These are phyloP conservation scores for Ganoderma leucocontextum DNA, from an alignment of 1,284 basidiomycete genomes.

Conservation along the genomic window DNA sequence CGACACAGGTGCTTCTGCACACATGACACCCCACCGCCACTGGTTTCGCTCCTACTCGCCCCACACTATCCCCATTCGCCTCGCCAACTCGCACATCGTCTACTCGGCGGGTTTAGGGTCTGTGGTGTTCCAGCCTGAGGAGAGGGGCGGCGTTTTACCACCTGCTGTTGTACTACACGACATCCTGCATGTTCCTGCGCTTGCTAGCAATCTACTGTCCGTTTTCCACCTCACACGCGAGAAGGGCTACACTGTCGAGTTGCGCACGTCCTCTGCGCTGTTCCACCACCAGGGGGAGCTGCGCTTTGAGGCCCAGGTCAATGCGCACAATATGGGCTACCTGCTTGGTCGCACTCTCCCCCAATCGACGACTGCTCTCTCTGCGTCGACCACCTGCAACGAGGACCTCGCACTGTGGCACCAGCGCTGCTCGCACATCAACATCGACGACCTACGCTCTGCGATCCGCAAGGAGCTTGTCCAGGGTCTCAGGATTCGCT, in stretches of 20 bases:
- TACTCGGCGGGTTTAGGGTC: slow-evolving; percentile 37
- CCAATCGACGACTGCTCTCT: too few species aligned
- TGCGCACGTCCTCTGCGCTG: not conserved
- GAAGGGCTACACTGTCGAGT: too few species aligned
- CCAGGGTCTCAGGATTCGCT: not conserved
- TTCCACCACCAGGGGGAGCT: slow-evolving; percentile 3
- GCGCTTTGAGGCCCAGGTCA: too few species aligned
- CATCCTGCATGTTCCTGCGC: slow-evolving; percentile 27
- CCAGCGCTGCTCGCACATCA: not conserved
- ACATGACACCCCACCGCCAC: slow-evolving; percentile 17
- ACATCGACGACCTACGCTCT: not conserved
- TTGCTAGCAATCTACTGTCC: slow-evolving; percentile 28
- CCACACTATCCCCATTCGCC: slow-evolving; percentile 7
- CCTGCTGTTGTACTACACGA: slow-evolving; percentile 22
- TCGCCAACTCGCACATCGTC: not conserved
- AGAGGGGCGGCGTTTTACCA: slow-evolving; percentile 27
- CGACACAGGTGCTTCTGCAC: slow-evolving; percentile 23
- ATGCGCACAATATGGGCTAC: too few species aligned
- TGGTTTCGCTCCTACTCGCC: slow-evolving; percentile 39
- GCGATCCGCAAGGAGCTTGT: not conserved
- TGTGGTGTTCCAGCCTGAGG: slow-evolving; percentile 42
- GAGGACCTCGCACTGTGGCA: too few species aligned
- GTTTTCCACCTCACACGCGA: slow-evolving; percentile 22
- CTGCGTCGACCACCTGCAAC: too few species aligned
- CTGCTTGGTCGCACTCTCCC: too few species aligned